Base-by-base conservation (phyloP, 2,329 filamentous ascomycete species). In the Pseudogymnoascus sp. region DNA sequence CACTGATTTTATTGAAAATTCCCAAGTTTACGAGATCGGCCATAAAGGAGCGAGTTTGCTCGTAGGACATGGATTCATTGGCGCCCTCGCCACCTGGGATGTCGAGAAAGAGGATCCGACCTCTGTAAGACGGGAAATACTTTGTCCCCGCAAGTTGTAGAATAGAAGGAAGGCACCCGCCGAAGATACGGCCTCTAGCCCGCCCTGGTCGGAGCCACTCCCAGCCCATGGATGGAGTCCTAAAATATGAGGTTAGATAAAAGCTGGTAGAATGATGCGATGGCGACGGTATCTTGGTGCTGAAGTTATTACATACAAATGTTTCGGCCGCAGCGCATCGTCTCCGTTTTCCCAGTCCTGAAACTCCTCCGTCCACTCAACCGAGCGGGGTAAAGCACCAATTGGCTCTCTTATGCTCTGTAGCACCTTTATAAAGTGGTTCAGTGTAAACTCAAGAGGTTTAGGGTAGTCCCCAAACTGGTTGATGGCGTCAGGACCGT, bases 401-500 rank as follows among this genome's bases (percentile, higher is more conserved):
- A 47, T 30, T 30, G 16, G 38, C 18, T 58, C 18, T 5, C 47
- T 58, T 18, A 11, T 16, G 8, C 37, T 39, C 18, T 11, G 11
- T 20, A 67, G 47, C 50, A 66, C 65, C 8, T 64, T 32, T 1
- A 66, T 60, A 22, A 70, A 70, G 59, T 67, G 60, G 4, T 61
- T 37, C 0, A 39, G 20, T 1, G 66, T 68, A 57, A 71, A 70
- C 7, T 35, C 6, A 12, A 64, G 39, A 5, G 65, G 66, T 35
- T 43, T 60, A 8, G 64, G 65, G 32, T 60, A 60, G 9, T 72
- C 69, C 0, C 62, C 66, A 41, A 70, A 68, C 22, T 70, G 62
- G 0, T 68, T 60, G 4, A 72, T 43, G 9, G 65, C 63, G 16
- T 61, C 63, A 1, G 71, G 70, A 2, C 70, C 70, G 58, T 71